Evolutionary conservation across 305 asterid genomes (phyloP).

Genomic region (Solanum chacoense): DNA sequence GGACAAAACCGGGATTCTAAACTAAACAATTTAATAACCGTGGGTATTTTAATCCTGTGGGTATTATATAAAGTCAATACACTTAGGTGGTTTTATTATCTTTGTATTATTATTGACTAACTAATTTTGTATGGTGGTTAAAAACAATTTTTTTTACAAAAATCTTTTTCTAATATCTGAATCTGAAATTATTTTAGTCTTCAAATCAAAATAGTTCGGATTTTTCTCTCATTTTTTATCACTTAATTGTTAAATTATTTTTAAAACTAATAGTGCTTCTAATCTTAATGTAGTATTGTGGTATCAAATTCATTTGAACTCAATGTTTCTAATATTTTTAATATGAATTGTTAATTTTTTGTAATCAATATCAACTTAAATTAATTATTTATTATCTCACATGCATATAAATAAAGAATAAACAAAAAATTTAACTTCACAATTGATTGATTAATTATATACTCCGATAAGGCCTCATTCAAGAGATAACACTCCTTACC

Average conservation of each 20-base stretch:
- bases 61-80: not conserved
- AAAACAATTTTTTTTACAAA: not conserved
- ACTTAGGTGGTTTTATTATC: not conserved
- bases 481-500: no score
- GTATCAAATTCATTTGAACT: not conserved
- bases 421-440: not conserved
- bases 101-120: not conserved
- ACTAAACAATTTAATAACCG: not conserved
- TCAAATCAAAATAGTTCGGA: not conserved
- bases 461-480: no score
- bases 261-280: not conserved
- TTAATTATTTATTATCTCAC: not conserved
- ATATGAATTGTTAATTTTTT: not conserved
- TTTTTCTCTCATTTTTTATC: not conserved
- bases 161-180: not conserved
- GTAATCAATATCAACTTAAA: not conserved
- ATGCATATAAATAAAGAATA: not conserved
- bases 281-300: not conserved
- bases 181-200: not conserved
- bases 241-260: not conserved
- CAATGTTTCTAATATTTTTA: not conserved
- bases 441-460: not conserved
- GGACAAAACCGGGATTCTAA: not conserved
- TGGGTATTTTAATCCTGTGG: not conserved
- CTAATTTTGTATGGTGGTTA: not conserved